phyloP scores from a whole-genome alignment of 2,329 filamentous ascomycete genomes.

The Botryotinia calthae region DNA sequence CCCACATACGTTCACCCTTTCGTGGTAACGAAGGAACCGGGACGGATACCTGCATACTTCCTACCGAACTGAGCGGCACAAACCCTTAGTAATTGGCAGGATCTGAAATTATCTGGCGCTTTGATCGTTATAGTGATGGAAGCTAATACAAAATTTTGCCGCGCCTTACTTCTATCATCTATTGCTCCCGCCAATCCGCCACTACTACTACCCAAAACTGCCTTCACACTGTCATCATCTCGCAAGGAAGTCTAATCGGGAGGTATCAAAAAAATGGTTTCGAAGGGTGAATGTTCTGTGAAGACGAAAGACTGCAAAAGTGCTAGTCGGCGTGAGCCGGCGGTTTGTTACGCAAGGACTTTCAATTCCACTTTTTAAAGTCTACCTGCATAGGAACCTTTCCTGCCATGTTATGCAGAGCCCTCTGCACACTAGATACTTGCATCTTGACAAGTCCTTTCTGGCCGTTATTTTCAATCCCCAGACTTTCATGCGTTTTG shows the following conservation, averaged over 20 bases:
- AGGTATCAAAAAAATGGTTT: no score
- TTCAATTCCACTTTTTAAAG: background rate
- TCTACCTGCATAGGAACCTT: background rate
- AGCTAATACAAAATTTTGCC: no score
- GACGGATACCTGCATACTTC: background rate
- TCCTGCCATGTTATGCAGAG: background rate
- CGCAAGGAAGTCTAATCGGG: background rate
- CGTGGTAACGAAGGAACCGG: constrained; percentile 11
- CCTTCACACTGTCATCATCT: background rate
- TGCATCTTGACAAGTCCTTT: background rate
- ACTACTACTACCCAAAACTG: background rate
- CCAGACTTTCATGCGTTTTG: background rate
- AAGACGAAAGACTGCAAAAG: background rate
- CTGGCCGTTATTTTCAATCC: background rate
- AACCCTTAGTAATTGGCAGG: background rate
- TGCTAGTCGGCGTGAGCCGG: background rate
- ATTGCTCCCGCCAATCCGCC: no score
- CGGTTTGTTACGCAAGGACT: background rate
- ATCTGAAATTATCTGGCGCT: background rate
- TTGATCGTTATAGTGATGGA: background rate
- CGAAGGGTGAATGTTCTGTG: background rate
- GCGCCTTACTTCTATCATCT: background rate
- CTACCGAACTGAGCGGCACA: constrained; percentile 9
- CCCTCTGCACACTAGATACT: background rate
- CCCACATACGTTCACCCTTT: constrained; percentile 7